Evolutionary conservation across 129 eudicot species (phyloP), one percentile per base, ranked within the genome.

Genomic region (Lactuca sativa): DNA sequence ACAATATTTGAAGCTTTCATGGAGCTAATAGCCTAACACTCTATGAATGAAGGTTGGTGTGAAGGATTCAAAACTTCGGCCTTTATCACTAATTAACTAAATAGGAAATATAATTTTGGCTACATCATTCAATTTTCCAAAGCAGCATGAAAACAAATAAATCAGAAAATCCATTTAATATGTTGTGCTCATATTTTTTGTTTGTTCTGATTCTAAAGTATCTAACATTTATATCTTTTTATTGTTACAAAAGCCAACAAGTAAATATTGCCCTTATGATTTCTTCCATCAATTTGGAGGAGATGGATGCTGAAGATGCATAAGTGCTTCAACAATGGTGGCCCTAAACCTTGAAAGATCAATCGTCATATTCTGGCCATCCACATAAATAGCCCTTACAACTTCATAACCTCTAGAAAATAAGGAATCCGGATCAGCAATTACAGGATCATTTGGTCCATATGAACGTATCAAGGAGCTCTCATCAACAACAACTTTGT

Each of bases 401-500:
- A 41, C 82, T 59, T 72, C 60, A 25, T 74, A 89, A 10, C 93
- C 86, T 54, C 65, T 79, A 0, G 71, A 70, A 13, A 51, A 77
- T 7, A 84, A 31, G 0, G 80, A 77, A 7, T 33, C 66, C 3
- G 83, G 86, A 57, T 90, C 84, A 13, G 31, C 33, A 31, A 83
- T 64, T 2, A 86, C 80, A 3, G 88, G 78, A 57, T 83, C 70
- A 51, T 79, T 52, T 33, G 69, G 78, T 2, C 80, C 77, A 41
- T 79, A 83, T 38, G 40, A 8, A 13, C 74, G 70, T 4, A 79
- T 44, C n/a, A 86, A 76, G 1, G 92, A 79, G 62, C 88, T 86
- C 75, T 84, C 93, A 58, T 80, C 82, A 11, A 86, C 81, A 51
- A 69, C 75, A n/a, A 83, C 78, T 47, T 65, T 81, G 81, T 89